phyloP scores from a whole-genome alignment of 345 rosid species.

The Diplotaxis tenuifolia region DNA sequence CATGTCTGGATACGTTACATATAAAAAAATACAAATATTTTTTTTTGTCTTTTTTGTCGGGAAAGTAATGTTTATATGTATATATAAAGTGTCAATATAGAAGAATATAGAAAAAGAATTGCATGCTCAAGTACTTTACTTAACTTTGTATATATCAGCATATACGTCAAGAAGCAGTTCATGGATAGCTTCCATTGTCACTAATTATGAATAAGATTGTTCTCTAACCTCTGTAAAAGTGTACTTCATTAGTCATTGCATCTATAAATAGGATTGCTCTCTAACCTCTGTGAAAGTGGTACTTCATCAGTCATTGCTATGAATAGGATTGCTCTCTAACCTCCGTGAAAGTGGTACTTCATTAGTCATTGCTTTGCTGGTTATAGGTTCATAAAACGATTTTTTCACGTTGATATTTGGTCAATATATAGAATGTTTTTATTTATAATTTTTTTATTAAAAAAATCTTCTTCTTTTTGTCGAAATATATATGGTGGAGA shows the following conservation, averaged over 20 bases:
- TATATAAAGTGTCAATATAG: not conserved
- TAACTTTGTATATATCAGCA: not conserved
- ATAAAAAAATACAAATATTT: not conserved
- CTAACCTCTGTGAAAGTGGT: too few relatives aligned
- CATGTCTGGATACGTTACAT: slow-evolving; percentile 33
- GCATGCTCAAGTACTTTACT: slow-evolving; percentile 7
- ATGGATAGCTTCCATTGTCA: not conserved
- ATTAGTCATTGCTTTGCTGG: not conserved
- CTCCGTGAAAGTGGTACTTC: not conserved
- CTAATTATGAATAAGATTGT: not conserved
- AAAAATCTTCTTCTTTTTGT: not conserved
- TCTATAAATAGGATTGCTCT: too few relatives aligned
- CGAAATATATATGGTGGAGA: not conserved
- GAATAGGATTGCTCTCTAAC: too few relatives aligned
- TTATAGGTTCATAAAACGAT: not conserved
- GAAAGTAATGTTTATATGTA: slow-evolving; percentile 5
- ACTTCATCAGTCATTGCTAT: too few relatives aligned
- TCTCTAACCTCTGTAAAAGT: too few relatives aligned
- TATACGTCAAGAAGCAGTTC: not conserved
- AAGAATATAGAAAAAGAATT: not conserved
- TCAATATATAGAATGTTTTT: too few relatives aligned
- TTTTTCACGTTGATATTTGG: not conserved
- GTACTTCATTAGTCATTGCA: too few relatives aligned
- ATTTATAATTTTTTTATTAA: not conserved
- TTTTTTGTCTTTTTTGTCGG: slow-evolving; percentile 12